Conservation (phyloP, 257 asterid species). For the Nicotiana sylvestris region DNA sequence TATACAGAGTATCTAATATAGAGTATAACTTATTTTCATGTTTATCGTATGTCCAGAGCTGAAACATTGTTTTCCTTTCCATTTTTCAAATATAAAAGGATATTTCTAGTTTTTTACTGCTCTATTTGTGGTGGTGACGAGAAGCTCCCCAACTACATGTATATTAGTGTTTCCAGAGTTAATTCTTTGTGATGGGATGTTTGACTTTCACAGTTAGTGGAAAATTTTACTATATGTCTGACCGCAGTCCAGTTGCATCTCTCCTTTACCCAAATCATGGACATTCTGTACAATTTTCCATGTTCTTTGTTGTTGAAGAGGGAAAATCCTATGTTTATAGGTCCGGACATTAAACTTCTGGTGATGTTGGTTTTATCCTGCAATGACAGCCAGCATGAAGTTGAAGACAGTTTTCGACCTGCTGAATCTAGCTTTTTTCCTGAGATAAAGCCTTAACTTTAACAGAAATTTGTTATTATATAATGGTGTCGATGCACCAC, state of each 20-base stretch:
- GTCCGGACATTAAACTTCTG: no score
- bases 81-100: not conserved
- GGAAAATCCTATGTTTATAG: not conserved
- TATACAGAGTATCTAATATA: no score
- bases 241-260: not conserved
- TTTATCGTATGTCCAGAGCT: not conserved
- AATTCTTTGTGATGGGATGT: constrained; percentile 13
- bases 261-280: not conserved
- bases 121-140: constrained; percentile 15
- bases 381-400: no score
- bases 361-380: no score
- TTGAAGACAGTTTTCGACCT: not conserved
- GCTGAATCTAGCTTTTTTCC: not conserved
- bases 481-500: not conserved
- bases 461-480: not conserved
- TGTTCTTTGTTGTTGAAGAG: not conserved
- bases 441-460: not conserved
- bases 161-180: constrained; percentile 4
- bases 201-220: not conserved
- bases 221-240: not conserved
- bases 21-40: not conserved
- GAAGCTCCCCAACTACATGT: constrained; percentile 12
- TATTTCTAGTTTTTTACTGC: constrained; percentile 4
- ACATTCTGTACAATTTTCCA: not conserved
- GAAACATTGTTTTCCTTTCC: not conserved